Evolutionary conservation across 495 filamentous ascomycete species (phyloP), one percentile per base, ranked within the genome.

Genomic region (Elasticomyces elasticus): DNA sequence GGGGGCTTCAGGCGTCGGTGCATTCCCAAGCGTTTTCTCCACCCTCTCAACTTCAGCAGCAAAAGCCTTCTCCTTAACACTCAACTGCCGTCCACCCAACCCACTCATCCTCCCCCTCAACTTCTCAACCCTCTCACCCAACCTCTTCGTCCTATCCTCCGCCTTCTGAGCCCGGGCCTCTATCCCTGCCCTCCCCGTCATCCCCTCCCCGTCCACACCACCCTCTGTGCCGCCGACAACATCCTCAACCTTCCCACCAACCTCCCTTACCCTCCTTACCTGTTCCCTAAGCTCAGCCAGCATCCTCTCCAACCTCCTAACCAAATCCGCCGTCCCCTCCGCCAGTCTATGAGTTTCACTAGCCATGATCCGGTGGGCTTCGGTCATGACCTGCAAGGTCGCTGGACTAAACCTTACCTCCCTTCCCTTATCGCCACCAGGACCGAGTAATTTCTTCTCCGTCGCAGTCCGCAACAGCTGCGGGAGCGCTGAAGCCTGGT

Each of bases 281-380:
- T 94, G 89, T 30, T 82, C 79, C 25, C 71, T 68, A 48, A 94
- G 74, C 66, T 94, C 87, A 1, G 73, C 71, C 61, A 80, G 81
- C 37, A 95, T 69, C 13, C 82, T 72, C 61, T 88, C 79, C 60
- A 85, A 90, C 22, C 84, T 77, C 15, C 82, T 76, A 72, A 94
- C 94, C 9, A 95, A 72, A 61, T 94, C 87, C 0, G 89, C 79
- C 1, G 86, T 89, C 11, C 86, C 87, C 47, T 76, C 64, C 33
- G 85, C 83, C 24, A 95, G 74, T 5, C 72, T 71, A 58, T 83
- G 74, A 0, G 88, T 92, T 67, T 95, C 85, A 19, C 75, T 70
- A 48, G 81, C 82, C 20, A 94, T 70, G 2, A 87, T 73, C 42
- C 83, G 78, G 66, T 95, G 89, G 0, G 83, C 85, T 26, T 86